Percentiles rank a stretch among this genome's conserved stretches.
These are phyloP conservation scores for Zymoseptoria brevis DNA, from an alignment of 2,329 filamentous ascomycete genomes.

Conservation along the genomic window DNA sequence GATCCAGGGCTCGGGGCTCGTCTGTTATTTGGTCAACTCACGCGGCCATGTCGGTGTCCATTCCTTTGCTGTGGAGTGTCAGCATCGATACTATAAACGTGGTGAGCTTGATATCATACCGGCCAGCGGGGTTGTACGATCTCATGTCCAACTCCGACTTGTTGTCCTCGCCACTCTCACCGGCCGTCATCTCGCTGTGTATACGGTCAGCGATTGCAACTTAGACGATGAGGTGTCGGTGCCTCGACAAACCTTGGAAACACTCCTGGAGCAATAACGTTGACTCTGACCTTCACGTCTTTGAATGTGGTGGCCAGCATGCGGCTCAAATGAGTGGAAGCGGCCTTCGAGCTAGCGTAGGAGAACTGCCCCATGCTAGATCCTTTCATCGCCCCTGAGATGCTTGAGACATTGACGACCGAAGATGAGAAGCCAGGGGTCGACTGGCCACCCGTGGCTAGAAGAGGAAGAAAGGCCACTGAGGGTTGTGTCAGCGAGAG, in stretches of 20 bases:
- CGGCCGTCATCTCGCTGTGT: slow-evolving; percentile 41
- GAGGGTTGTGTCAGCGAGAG: not conserved
- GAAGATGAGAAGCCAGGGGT: slow-evolving; percentile 43
- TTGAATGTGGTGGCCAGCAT: slow-evolving; percentile 41
- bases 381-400: slow-evolving; percentile 46
- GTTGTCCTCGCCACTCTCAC: slow-evolving; percentile 39
- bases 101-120: not conserved
- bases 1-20: too few species aligned
- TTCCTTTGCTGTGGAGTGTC: slow-evolving; percentile 26
- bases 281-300: slow-evolving; percentile 37
- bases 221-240: not conserved
- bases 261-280: slow-evolving; percentile 37
- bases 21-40: too few species aligned
- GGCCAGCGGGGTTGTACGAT: slow-evolving; percentile 39
- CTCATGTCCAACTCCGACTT: slow-evolving; percentile 38
- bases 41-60: slow-evolving; percentile 45
- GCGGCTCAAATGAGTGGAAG: slow-evolving; percentile 38
- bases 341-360: slow-evolving; percentile 46
- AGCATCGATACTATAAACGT: not conserved
- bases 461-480: slow-evolving; percentile 46
- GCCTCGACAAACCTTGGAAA: slow-evolving; percentile 27
- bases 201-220: not conserved
- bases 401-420: slow-evolving; percentile 48
- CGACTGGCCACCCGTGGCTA: slow-evolving; percentile 41
- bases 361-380: slow-evolving; percentile 45